phyloP scores from a whole-genome alignment of 345 rosid genomes.

The Ailanthus altissimus region DNA sequence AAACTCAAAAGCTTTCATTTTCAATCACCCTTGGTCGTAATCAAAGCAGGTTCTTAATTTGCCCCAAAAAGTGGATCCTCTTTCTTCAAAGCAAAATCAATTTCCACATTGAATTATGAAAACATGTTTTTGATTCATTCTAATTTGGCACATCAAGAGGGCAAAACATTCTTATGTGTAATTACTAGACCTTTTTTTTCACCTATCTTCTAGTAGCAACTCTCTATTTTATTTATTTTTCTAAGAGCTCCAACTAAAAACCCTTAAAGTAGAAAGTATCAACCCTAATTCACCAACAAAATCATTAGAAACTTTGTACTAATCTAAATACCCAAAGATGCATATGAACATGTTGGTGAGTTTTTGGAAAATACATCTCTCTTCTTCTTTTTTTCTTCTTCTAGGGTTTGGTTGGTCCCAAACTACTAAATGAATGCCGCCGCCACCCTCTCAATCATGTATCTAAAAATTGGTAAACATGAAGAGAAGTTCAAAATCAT shows the following conservation, averaged over 20 bases:
- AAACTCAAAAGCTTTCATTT: slow-evolving; percentile 30
- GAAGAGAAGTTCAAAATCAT: too few relatives aligned
- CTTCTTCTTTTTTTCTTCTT: too few relatives aligned
- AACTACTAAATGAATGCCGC: slow-evolving; percentile 19
- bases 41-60: background rate
- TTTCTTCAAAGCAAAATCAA: slow-evolving; percentile 17
- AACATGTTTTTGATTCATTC: background rate
- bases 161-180: too few relatives aligned
- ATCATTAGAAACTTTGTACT: background rate
- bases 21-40: slow-evolving; percentile 17
- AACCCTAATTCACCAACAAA: background rate
- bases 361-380: background rate
- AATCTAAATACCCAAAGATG: background rate
- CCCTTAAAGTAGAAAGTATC: background rate
- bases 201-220: background rate
- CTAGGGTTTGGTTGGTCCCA: slow-evolving; percentile 3
- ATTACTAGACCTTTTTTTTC: too few relatives aligned
- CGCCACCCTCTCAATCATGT: background rate
- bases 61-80: background rate
- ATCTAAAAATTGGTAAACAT: background rate
- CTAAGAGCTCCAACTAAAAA: background rate
- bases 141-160: background rate
- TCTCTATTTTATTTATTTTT: too few relatives aligned
- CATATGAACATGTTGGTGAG: background rate
- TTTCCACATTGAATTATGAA: slow-evolving; percentile 12